These are phyloP conservation scores for Dioscorea alata DNA, from an alignment of 106 monocot species.

Conservation along the genomic window DNA sequence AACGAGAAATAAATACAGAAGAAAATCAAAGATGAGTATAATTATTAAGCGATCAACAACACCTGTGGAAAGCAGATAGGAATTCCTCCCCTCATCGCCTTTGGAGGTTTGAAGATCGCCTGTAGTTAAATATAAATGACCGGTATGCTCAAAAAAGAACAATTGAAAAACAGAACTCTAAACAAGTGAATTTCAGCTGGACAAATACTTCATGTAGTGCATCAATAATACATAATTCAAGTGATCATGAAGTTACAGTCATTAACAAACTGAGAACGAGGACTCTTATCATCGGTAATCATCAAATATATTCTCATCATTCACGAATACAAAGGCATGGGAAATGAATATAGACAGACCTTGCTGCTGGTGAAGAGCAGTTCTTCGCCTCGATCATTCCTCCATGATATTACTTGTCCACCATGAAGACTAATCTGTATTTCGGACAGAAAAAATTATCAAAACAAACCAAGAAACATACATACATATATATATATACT, in stretches of 20 bases:
- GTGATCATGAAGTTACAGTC: too few species aligned
- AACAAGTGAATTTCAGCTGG: too few species aligned
- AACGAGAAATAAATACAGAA: neutral
- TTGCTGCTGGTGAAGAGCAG: conserved; percentile 87
- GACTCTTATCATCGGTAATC: too few species aligned
- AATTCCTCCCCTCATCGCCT: conserved; percentile 77
- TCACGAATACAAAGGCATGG: too few species aligned
- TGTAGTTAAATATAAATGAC: conserved; percentile 4
- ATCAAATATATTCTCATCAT: too few species aligned
- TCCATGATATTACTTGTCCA: conserved; percentile 87
- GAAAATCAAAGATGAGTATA: neutral
- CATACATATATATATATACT: neutral
- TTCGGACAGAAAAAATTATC: conserved; percentile 10
- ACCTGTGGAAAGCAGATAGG: conserved; percentile 95
- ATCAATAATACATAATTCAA: too few species aligned
- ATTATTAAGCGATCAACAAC: neutral
- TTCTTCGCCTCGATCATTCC: conserved; percentile 78
- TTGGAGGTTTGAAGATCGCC: conserved; percentile 83
- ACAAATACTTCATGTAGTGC: too few species aligned
- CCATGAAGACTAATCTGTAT: conserved; percentile 85
- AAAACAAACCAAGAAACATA: conserved; percentile 3
- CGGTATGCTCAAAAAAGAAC: too few species aligned
- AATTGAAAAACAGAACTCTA: too few species aligned
- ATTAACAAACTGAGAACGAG: too few species aligned
- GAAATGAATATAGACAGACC: conserved; percentile 20